These are phyloP conservation scores for Cucurbita argyrosperma DNA, from an alignment of 306 rosid species.

Conservation along the genomic window DNA sequence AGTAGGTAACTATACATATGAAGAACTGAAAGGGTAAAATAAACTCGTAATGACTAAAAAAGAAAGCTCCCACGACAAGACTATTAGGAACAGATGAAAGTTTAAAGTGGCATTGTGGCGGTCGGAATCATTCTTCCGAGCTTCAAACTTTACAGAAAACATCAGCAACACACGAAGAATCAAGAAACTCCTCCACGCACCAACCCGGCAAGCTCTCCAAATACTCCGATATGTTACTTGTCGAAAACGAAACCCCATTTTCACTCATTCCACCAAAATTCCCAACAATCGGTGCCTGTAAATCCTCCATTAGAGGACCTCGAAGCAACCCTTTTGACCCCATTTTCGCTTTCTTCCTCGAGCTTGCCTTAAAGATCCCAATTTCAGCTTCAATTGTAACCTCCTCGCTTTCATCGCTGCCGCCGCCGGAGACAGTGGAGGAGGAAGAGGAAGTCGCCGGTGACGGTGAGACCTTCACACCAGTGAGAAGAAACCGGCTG, in stretches of 20 bases:
- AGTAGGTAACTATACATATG: too few relatives aligned
- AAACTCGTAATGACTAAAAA: too few relatives aligned
- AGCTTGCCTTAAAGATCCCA: slow-evolving; percentile 1
- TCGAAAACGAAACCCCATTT: slow-evolving; percentile 25
- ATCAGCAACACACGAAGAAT: slow-evolving; percentile 34
- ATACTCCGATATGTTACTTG: slow-evolving; percentile 66
- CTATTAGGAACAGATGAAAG: too few relatives aligned
- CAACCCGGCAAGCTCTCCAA: slow-evolving; percentile 68
- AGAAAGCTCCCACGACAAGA: too few relatives aligned
- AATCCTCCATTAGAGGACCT: not conserved
- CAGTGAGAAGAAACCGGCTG: slow-evolving; percentile 60
- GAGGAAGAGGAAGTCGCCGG: slow-evolving; percentile 21
- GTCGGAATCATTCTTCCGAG: not conserved
- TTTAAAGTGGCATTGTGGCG: too few relatives aligned
- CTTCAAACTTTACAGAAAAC: slow-evolving; percentile 37
- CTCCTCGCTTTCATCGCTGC: not conserved
- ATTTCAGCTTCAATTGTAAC: not conserved
- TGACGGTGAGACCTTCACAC: slow-evolving; percentile 38
- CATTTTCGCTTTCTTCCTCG: slow-evolving; percentile 19
- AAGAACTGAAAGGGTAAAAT: too few relatives aligned
- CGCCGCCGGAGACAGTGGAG: not conserved
- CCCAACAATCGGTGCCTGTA: not conserved
- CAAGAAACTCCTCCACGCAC: slow-evolving; percentile 72
- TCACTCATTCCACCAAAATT: not conserved
- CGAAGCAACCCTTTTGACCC: slow-evolving; percentile 8